Base-by-base conservation (phyloP, 306 rosid species). In the Dicorynia guianensis region DNA sequence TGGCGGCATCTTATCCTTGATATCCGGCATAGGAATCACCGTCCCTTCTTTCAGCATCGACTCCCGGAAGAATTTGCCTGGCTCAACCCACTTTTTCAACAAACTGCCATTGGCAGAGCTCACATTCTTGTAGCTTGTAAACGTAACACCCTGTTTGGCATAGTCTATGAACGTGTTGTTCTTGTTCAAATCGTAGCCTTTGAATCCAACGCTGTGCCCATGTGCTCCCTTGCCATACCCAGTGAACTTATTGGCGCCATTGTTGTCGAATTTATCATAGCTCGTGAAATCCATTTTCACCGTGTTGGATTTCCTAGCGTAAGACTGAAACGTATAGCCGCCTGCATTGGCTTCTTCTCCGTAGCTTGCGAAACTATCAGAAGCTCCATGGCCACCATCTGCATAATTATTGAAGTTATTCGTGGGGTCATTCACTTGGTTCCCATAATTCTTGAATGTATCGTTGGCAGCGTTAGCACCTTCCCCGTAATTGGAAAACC, bases 1-100 rank as follows among this genome's bases (percentile, higher is more conserved):
- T 0, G 90, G 90, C 87, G 30, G 30, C 30, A 83, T 86, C 75
- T 78, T 86, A 75, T 86, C 90, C 46, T 47, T 75, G 17, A 86
- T 71, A 64, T 86, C 90, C 11, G 90, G 90, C 84, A 86, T 80
- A 3, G 82, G 81, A 84, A 83, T 74, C 66, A 86, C 85, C 36
- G 57, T 52, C 33, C 90, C 87, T 44, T 86, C 67, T 72, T 71
- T 83, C 57, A 86, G 55, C 85, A 74, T 77, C 35, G 84, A 79
- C 67, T 86, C 87, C 25, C 90, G 63, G 61, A 86, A 86, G 80
- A 83, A 86, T 59, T 86, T 86, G 17, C 90, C 90, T 56, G 87
- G 83, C 80, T 86, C 87, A 5, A 86, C 85, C 87, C 85, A 80
- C 11, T 48, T 83, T 40, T 80, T 83, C 7, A 71, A 87, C 74